Base-by-base conservation (phyloP, 192 early-diverging fungal species). In the Haplosporangium gracile region DNA sequence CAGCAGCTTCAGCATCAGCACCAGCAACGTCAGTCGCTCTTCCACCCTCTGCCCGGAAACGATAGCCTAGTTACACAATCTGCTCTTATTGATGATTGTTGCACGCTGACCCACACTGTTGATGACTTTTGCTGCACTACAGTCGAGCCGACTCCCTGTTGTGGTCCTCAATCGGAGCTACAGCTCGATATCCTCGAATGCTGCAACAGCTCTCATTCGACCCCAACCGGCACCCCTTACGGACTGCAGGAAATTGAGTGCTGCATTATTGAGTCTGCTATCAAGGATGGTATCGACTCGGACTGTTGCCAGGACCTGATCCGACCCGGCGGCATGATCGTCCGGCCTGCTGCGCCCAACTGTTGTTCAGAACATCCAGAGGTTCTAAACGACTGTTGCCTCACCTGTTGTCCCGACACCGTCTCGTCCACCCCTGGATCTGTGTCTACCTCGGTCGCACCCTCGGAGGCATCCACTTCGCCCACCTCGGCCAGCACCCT, bases 341-440 rank as follows among this genome's bases (percentile, higher is more conserved):
- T 34, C 43, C 16, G 65, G 20, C 78, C 76, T 55, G 36, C 72
- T 70, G 36, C 76, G 53, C 24, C 84, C 16, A 86, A 71, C 16
- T 86, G 84, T 42, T 86, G 84, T 53, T 53, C 84, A 11, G 84
- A 86, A 36, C 84, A 86, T 34, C 83, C 83, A 3, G 84, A 86
- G 51, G 79, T 81, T 26, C 29, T 77, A 20, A 77, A 86, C 22
- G 84, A 86, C 49, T 86, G 84, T 43, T 86, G 84, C 57, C 65
- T 76, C 29, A 86, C 79, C 47, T 86, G 84, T 38, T 86, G 84
- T 63, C 84, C 84, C 20, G 84, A 86, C 49, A 75, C 84, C 4
- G 13, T 77, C 40, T 68, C 84, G 2, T 49, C 75, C 29, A 69
- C 77, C 43, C 42, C 83, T 29, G 70, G 74, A 10, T 77, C 83